These are phyloP conservation scores for Pelargonium cotyledonis DNA, from an alignment of 441 rosid species.

Conservation along the genomic window DNA sequence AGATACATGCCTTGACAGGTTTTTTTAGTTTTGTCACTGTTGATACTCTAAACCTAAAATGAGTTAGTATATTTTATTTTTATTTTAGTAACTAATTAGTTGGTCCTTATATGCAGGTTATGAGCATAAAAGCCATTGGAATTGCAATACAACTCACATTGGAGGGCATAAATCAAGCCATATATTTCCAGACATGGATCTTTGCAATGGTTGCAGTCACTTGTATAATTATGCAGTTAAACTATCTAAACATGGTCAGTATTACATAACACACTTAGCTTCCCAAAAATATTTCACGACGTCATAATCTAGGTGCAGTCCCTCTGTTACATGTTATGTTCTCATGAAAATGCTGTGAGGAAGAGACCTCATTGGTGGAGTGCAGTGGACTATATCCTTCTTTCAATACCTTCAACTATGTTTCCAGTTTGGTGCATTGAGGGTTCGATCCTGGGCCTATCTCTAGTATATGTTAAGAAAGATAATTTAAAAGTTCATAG, in stretches of 20 bases:
- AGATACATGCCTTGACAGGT: not conserved
- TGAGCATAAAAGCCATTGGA: constrained; percentile 91
- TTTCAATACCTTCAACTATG: not conserved
- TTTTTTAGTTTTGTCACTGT: not conserved
- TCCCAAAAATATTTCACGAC: not conserved
- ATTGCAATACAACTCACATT: constrained; percentile 81
- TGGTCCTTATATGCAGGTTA: constrained; percentile 47
- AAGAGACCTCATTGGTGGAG: not conserved
- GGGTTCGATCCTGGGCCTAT: not conserved
- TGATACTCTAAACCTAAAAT: not conserved
- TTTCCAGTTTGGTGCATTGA: not conserved
- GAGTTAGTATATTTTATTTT: not conserved
- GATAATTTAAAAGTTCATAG: not conserved
- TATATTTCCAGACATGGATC: constrained; percentile 69
- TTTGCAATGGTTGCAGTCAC: constrained; percentile 75
- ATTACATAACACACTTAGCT: constrained; percentile 4
- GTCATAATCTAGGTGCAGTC: not conserved
- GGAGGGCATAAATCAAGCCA: constrained; percentile 71
- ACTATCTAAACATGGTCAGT: constrained; percentile 83
- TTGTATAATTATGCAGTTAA: constrained; percentile 69
- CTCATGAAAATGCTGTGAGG: not conserved
- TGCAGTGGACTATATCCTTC: not conserved
- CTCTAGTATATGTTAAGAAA: not conserved
- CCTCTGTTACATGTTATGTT: not conserved
- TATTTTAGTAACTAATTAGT: not conserved